Evolutionary conservation across 2,329 filamentous ascomycete species (phyloP), one percentile per base, ranked within the genome.

Genomic region (Chrysoporthe austroafricana): DNA sequence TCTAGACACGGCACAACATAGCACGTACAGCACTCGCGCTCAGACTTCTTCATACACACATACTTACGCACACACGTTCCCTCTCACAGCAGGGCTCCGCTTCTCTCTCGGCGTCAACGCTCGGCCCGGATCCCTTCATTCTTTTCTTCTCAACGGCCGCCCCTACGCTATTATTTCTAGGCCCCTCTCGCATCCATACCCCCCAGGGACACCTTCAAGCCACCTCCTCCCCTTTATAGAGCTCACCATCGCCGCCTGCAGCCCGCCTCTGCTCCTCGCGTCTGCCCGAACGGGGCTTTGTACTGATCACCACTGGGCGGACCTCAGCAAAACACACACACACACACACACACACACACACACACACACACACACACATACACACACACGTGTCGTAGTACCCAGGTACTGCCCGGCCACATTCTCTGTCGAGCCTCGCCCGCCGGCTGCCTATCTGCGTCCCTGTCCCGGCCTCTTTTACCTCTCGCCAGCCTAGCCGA

Each of bases 111-210:
- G 26, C 50, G 21, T 54, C 50, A 21, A 32, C 26, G 50, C 50
- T 54, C 50, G 50, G 50, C 21, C 32, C 50, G 26, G 26, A 13
- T 54, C 50, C 50, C 50, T 54, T 54, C 50, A 54, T 16, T 54
- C 50, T 34, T 34, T 48, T 14, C 39, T 16, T 26, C 4, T 62
- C 7, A 54, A 54, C 50, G 50, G 50, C 7, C 14, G 32, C 50
- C 21, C 26, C 50, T 54, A 54, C 50, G 50, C 16, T 21, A 32
- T 34, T 21, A 32, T 21, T 21, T 54, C 50, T 32, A 16, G 32
- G 16, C 9, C 48, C 48, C 21, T 16, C 48, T 21, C 26, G 48
- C 48, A 26, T 52, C 21, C 48, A 32, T 14, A 21, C 14, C 48
- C 21, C 50, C 16, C 32, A 34, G 11, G 16, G 14, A 32, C 21